A percentile compares a stretch with the other conserved stretches of the same genome.
Evolutionary conservation across 345 rosid genomes (phyloP).

Genomic region (Microcos paniculata): DNA sequence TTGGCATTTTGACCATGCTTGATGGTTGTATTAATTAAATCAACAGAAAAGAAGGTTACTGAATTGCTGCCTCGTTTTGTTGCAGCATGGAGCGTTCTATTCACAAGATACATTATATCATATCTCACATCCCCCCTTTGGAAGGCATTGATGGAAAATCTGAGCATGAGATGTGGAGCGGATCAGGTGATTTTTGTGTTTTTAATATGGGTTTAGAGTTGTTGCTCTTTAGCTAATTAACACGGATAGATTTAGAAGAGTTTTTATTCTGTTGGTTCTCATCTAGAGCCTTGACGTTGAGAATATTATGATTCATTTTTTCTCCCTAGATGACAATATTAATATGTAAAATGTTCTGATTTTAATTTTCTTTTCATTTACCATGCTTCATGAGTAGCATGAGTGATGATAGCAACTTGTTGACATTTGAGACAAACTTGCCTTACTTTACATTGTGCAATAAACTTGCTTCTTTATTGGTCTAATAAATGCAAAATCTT

Average conservation of each 20-base stretch:
- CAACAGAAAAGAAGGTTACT: background rate
- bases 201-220: background rate
- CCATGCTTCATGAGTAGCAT: background rate
- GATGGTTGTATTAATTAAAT: background rate
- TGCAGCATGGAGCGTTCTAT: constrained; percentile 56
- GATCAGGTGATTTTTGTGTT: constrained; percentile 53
- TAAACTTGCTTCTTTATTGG: background rate
- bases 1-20: background rate
- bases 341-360: background rate
- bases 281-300: background rate
- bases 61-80: background rate
- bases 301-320: background rate
- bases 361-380: background rate
- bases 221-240: background rate
- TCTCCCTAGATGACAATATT: background rate
- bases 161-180: constrained; percentile 76
- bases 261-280: background rate
- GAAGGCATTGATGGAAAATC: constrained; percentile 43
- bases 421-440: background rate
- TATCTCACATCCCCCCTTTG: constrained; percentile 55
- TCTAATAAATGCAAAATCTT: background rate
- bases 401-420: constrained; percentile 4
- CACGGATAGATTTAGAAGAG: background rate
- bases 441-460: background rate
- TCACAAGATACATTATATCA: constrained; percentile 49